Conservation (phyloP, 148 eudicot genomes). For the Camellia japonica region DNA sequence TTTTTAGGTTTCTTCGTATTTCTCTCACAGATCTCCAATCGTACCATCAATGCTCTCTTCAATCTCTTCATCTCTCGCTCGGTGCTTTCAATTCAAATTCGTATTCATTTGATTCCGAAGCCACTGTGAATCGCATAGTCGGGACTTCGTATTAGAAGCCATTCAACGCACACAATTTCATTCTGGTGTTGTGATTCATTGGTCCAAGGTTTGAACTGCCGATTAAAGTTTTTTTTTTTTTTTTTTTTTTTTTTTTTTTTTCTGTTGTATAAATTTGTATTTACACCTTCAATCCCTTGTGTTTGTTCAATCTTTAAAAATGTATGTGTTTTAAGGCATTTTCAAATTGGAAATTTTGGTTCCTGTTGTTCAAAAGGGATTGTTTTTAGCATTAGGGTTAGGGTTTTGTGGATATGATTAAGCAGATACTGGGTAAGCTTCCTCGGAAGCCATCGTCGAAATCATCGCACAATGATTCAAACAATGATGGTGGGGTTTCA, state of each 20-base stretch:
- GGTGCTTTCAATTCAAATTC: background rate
- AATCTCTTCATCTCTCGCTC: background rate
- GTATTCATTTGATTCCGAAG: background rate
- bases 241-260: background rate
- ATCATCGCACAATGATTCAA: constrained; percentile 22
- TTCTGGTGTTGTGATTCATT: background rate
- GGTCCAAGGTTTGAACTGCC: constrained; percentile 14
- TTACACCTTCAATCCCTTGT: background rate
- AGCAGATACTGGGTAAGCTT: constrained; percentile 44
- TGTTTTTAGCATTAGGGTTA: constrained; percentile 17
- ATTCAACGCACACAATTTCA: background rate
- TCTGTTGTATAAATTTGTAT: background rate
- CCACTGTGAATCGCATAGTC: no score
- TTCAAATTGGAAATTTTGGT: constrained; percentile 6
- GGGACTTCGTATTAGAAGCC: background rate
- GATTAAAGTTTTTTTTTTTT: background rate
- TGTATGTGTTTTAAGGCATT: background rate
- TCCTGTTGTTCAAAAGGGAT: background rate
- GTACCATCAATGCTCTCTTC: constrained; percentile 6
- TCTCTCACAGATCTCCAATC: background rate
- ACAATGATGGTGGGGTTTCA: constrained; percentile 20
- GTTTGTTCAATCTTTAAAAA: background rate
- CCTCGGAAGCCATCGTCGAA: constrained; percentile 37
- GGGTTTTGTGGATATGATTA: constrained; percentile 39
- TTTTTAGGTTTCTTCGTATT: background rate